Base-by-base conservation (phyloP, 2,329 filamentous ascomycete species). In the Xylariaceae sp. region DNA sequence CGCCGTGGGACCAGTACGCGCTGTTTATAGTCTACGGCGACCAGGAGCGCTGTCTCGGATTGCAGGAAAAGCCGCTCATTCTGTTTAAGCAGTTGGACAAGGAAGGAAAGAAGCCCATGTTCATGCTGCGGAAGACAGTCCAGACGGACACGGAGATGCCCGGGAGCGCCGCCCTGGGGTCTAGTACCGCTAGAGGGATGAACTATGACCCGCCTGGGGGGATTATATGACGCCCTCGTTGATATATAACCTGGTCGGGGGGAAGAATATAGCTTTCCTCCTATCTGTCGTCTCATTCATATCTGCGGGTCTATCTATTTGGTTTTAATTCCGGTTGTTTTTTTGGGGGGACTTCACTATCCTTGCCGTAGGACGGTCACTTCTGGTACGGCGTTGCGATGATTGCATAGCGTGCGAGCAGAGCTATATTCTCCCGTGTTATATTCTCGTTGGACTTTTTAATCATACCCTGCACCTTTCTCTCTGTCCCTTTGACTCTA, bases 11-110 rank as follows among this genome's bases (percentile, higher is more conserved):
- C 52, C 88, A 97, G 58, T 98, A 98, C 59, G 90, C 92, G 1
- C 70, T 98, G 21, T 98, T 97, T 59, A 98, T 98, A 60, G 92
- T 98, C 3, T 95, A 96, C 54, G 92, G 92, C n/a, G 89, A 97
- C 56, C 88, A 97, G 64, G 92, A 98, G 67, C 82, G 92, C 11
- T 97, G 90, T 61, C 66, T 98, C 26, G 88, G 85, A 1, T 70
- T 95, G 50, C 85, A 97, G 41, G 92, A 98, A 66, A 90, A 94
- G 56, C 92, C 92, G 8, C 69, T 98, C 42, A 94, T 96, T 47
- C 66, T 98, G 46, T 98, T 98, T 68, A 98, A 98, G 67, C 89
- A 97, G 61, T 70, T 98, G 40, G 89, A 97, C 59, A 89, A 89
- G 61, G 92, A 97, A 67, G 92, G 92, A 32, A 85, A 94, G 66